Evolutionary conservation across 164 flowering plant genomes (phyloP).

Genomic region (Echeveria elegans): DNA sequence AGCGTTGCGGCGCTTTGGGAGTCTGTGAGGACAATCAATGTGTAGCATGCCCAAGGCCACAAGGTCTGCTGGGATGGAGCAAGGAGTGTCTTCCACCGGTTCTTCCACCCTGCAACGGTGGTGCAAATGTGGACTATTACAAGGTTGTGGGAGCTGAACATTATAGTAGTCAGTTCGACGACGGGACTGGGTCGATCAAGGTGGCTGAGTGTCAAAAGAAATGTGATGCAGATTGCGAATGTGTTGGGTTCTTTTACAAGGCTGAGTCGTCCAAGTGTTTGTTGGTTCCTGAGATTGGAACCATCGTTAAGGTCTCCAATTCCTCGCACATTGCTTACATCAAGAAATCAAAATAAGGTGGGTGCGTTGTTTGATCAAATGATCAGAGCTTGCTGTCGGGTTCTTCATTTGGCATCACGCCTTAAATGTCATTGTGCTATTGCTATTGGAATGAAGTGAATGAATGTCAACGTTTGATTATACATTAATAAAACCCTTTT

Average conservation of each 20-base stretch:
- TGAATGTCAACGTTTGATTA: too few relatives aligned
- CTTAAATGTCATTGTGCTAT: too few relatives aligned
- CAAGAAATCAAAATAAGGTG: background rate
- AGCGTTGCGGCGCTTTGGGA: slow-evolving; percentile 15
- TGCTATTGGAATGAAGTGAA: background rate
- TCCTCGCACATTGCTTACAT: background rate
- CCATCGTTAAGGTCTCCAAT: background rate
- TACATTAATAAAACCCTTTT: too few relatives aligned
- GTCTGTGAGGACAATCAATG: slow-evolving; percentile 28
- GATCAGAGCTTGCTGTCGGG: background rate
- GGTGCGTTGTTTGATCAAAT: background rate
- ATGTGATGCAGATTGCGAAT: background rate
- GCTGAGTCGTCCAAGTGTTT: background rate
- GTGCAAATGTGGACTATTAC: background rate
- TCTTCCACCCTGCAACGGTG: background rate
- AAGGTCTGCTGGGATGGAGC: slow-evolving; percentile 29
- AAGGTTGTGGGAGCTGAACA: slow-evolving; percentile 3
- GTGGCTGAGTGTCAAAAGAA: background rate
- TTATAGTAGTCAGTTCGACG: slow-evolving; percentile 1
- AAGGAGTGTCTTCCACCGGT: slow-evolving; percentile 13
- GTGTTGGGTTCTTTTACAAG: slow-evolving; percentile 2
- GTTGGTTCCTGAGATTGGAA: background rate
- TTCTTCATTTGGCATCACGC: background rate
- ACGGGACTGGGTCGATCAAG: slow-evolving; percentile 4
- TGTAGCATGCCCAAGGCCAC: slow-evolving; percentile 29